Evolutionary conservation across 2,329 filamentous ascomycete genomes (phyloP).

Genomic region (Pestalotiopsis sp.): DNA sequence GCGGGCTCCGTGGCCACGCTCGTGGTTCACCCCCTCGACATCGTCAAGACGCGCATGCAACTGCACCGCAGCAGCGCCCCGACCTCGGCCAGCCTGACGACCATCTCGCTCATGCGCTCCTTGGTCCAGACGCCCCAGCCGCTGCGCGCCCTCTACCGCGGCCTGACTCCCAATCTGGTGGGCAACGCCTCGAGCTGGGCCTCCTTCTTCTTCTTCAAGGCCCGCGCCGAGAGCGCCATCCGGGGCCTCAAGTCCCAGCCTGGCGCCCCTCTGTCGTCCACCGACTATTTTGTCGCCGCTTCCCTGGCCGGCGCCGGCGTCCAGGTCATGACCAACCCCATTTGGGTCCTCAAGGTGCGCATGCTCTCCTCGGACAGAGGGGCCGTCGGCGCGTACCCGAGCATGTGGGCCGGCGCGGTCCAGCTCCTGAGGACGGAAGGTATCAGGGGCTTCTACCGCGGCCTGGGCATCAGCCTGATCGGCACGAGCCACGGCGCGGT

Average conservation of each 20-base stretch:
- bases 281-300: constrained; percentile 82
- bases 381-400: constrained; percentile 77
- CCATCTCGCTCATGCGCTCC: constrained; percentile 54
- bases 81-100: constrained; percentile 45
- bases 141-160: constrained; percentile 79
- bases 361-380: constrained; percentile 86
- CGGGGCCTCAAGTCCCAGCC: constrained; percentile 31
- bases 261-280: constrained; percentile 50
- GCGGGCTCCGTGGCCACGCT: constrained; percentile 87
- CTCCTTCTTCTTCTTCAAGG: constrained; percentile 84
- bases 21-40: constrained; percentile 87
- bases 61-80: constrained; percentile 53
- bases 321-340: constrained; percentile 84
- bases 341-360: constrained; percentile 98
- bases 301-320: constrained; percentile 73
- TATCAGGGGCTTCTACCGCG: constrained; percentile 80
- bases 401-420: constrained; percentile 70
- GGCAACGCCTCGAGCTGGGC: constrained; percentile 92
- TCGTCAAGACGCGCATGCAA: constrained; percentile 96
- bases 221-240: constrained; percentile 52
- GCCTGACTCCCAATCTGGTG: constrained; percentile 85
- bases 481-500: constrained; percentile 92
- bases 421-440: constrained; percentile 75
- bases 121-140: constrained; percentile 56
- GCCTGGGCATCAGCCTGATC: constrained; percentile 78